phyloP scores from a whole-genome alignment of 176 grass and related monocot genomes.

The Thalia dealbata region DNA sequence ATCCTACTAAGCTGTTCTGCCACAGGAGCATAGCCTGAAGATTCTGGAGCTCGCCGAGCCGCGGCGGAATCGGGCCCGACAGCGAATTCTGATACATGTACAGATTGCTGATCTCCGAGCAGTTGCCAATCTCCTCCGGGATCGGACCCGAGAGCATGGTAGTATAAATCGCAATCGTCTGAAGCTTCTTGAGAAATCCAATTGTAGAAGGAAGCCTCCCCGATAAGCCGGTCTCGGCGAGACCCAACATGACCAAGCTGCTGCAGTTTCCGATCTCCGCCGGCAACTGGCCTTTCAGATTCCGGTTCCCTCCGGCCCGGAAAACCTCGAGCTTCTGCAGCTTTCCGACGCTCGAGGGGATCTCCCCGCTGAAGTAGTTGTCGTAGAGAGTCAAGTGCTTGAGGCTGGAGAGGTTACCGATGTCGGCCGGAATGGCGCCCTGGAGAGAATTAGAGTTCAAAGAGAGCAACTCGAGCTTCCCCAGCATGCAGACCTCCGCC shows the following conservation, averaged over 20 bases:
- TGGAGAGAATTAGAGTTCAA: constrained; percentile 61
- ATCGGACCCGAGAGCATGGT: constrained; percentile 65
- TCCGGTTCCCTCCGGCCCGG: constrained; percentile 73
- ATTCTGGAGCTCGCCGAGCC: constrained; percentile 54
- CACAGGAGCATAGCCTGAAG: constrained; percentile 78
- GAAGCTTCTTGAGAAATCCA: constrained; percentile 69
- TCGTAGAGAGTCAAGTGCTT: constrained; percentile 53
- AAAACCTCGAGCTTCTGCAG: constrained; percentile 77
- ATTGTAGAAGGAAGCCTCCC: constrained; percentile 69
- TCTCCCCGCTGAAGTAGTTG: constrained; percentile 53
- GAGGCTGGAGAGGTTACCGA: constrained; percentile 67
- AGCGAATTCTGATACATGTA: constrained; percentile 84
- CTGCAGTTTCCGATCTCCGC: constrained; percentile 74
- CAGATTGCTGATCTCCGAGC: constrained; percentile 58
- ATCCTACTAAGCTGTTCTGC: constrained; percentile 87
- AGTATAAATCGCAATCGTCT: constrained; percentile 86
- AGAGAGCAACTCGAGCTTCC: constrained; percentile 46
- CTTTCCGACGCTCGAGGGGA: constrained; percentile 54
- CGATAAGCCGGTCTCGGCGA: constrained; percentile 77
- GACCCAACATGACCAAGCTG: constrained; percentile 60
- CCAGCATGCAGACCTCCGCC: constrained; percentile 55
- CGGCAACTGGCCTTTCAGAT: constrained; percentile 66
- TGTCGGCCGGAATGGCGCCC: constrained; percentile 48
- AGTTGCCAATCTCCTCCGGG: constrained; percentile 68
- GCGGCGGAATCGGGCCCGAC: constrained; percentile 45